These are phyloP conservation scores for Teunomyces gatunensis DNA, from an alignment of 805 yeast species.

Conservation along the genomic window DNA sequence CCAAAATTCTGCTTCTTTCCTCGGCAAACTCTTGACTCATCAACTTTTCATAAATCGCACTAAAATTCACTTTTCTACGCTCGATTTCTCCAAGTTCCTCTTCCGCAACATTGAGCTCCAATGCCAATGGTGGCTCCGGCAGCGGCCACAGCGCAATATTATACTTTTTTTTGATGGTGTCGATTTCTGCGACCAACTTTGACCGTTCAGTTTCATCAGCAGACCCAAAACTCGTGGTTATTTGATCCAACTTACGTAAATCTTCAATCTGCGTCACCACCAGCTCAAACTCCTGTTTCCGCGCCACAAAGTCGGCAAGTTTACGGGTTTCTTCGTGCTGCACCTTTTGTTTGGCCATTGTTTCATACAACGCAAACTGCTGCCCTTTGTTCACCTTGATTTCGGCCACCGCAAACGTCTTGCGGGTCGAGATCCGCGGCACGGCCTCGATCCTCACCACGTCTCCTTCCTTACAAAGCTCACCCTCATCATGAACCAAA, in stretches of 20 bases:
- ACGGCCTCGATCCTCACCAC: conserved; percentile 88
- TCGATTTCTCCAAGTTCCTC: conserved; percentile 28
- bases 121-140: conserved; percentile 36
- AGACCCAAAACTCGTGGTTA: conserved; percentile 22
- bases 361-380: conserved; percentile 78
- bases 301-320: conserved; percentile 52
- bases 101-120: conserved; percentile 26
- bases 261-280: conserved; percentile 36
- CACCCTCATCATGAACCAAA: conserved; percentile 91
- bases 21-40: conserved; percentile 25
- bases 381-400: conserved; percentile 87
- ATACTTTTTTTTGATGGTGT: conserved; percentile 36
- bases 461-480: conserved; percentile 92
- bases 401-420: conserved; percentile 89
- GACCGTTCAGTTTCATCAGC: conserved; percentile 18
- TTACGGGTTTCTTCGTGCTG: conserved; percentile 61
- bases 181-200: conserved; percentile 27
- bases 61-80: conserved; percentile 27
- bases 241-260: conserved; percentile 33
- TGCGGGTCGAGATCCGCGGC: conserved; percentile 78
- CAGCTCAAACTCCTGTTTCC: conserved; percentile 28
- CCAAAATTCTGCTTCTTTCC: conserved; percentile 29
- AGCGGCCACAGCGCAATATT: conserved; percentile 41
- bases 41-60: conserved; percentile 29
- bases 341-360: conserved; percentile 67